These are phyloP conservation scores for Adansonia digitata DNA, from an alignment of 345 rosid species.

Conservation along the genomic window DNA sequence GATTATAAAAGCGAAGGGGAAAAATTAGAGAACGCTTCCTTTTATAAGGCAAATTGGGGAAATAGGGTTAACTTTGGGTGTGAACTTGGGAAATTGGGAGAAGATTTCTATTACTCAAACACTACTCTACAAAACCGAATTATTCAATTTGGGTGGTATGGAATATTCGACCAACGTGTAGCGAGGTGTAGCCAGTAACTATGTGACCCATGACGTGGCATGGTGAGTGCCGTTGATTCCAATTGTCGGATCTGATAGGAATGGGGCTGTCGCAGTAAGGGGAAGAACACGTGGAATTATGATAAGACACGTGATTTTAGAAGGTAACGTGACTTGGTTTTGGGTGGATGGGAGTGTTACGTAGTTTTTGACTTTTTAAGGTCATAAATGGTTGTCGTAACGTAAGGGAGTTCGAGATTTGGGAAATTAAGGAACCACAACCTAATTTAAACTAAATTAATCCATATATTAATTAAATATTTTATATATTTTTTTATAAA, in stretches of 20 bases:
- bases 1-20: not conserved
- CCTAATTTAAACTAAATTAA: too few species aligned
- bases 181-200: not conserved
- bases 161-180: constrained; percentile 29
- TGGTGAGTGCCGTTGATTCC: not conserved
- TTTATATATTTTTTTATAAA: too few species aligned
- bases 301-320: not conserved
- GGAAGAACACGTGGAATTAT: not conserved
- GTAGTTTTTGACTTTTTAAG: not conserved
- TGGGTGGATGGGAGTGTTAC: not conserved
- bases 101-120: not conserved
- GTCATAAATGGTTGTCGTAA: not conserved
- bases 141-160: constrained; percentile 21
- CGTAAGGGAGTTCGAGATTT: not conserved
- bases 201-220: constrained; percentile 12
- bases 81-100: not conserved
- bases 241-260: not conserved
- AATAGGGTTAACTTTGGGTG: not conserved
- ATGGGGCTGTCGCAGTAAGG: not conserved
- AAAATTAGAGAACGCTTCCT: not conserved
- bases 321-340: too few species aligned
- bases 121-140: not conserved
- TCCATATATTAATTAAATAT: too few species aligned
- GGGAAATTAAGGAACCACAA: not conserved
- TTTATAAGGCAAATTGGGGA: not conserved